These are phyloP conservation scores for Bacidia rubella DNA, from an alignment of 495 filamentous ascomycete species.

Conservation along the genomic window DNA sequence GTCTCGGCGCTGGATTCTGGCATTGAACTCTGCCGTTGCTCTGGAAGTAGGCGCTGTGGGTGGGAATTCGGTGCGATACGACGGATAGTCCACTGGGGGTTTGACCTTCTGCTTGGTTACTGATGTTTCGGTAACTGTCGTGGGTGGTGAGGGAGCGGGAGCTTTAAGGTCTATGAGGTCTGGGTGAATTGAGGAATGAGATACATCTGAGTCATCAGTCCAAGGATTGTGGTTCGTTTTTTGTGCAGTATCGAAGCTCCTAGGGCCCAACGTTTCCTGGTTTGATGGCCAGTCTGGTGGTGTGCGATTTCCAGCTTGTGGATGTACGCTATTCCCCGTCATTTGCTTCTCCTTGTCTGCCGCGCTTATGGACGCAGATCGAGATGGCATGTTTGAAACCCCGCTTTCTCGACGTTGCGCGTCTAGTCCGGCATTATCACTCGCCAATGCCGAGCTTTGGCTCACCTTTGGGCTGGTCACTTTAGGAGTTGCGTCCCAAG, in stretches of 20 bases:
- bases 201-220: not conserved
- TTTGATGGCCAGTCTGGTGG: conserved; percentile 6
- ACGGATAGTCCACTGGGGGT: conserved; percentile 17
- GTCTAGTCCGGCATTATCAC: conserved; percentile 12
- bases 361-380: conserved; percentile 9
- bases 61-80: conserved; percentile 21
- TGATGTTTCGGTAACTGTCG: not conserved
- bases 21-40: conserved; percentile 16
- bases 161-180: conserved; percentile 14
- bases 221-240: not conserved
- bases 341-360: conserved; percentile 10
- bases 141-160: conserved; percentile 11
- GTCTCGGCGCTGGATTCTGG: conserved; percentile 8
- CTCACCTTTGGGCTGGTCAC: conserved; percentile 14
- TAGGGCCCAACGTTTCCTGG: conserved; percentile 5
- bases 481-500: conserved; percentile 54
- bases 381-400: conserved; percentile 11
- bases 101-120: conserved; percentile 8
- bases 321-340: conserved; percentile 5
- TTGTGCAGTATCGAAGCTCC: conserved; percentile 1
- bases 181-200: conserved; percentile 8
- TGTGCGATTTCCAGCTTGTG: conserved; percentile 5
- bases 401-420: conserved; percentile 14
- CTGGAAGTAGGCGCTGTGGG: conserved; percentile 14
- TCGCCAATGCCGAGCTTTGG: conserved; percentile 16